Conservation (phyloP, 2,329 filamentous ascomycete genomes). For the Calonectria naviculata region DNA sequence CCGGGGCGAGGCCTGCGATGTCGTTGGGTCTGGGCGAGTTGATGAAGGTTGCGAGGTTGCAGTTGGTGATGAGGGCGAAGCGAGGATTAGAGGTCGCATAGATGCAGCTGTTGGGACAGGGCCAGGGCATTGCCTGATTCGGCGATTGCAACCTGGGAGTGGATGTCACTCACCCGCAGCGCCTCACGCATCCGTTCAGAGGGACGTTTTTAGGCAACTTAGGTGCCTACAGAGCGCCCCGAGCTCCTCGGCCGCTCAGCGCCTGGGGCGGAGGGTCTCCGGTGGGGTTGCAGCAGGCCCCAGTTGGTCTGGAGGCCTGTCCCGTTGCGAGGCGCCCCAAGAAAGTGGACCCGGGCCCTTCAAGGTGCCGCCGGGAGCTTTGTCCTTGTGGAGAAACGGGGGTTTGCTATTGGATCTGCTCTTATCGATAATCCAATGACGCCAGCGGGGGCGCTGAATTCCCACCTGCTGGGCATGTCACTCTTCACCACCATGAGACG, state of each 20-base stretch:
- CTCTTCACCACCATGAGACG: constrained; percentile 31
- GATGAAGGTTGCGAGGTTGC: background rate
- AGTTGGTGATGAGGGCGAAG: background rate
- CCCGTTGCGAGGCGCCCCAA: background rate
- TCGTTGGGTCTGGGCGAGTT: constrained; percentile 1
- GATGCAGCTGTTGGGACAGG: constrained; percentile 11
- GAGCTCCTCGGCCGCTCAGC: background rate
- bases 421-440: constrained; percentile 41
- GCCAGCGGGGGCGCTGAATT: constrained; percentile 31
- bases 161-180: constrained; percentile 9
- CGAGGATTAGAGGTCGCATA: constrained; percentile 12
- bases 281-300: constrained; percentile 10
- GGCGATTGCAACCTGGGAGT: constrained; percentile 4
- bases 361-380: constrained; percentile 10
- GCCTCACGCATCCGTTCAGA: constrained; percentile 8
- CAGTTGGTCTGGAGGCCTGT: background rate
- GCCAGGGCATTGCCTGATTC: constrained; percentile 17
- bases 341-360: background rate
- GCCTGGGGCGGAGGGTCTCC: background rate
- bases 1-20: background rate
- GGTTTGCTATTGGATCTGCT: constrained; percentile 17
- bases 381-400: background rate
- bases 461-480: constrained; percentile 12
- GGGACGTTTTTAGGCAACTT: constrained; percentile 14
- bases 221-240: constrained; percentile 2